phyloP scores from a whole-genome alignment of 2,329 filamentous ascomycete species.

The Colletotrichum neosansevieriae region DNA sequence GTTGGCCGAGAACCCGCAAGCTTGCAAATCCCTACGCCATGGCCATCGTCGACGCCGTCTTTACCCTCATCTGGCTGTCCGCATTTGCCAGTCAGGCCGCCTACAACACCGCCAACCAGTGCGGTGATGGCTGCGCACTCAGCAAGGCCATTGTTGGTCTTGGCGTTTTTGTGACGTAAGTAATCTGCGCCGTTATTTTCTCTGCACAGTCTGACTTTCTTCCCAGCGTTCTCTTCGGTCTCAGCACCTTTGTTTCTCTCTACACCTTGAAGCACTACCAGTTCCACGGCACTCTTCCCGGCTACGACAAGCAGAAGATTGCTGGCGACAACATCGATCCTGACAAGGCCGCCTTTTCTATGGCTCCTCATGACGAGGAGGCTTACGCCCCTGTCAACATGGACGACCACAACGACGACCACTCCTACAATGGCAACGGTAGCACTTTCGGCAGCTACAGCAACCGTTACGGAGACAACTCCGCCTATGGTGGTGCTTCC shows the following conservation, averaged over 20 bases:
- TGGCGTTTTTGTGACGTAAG: constrained; percentile 73
- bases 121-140: constrained; percentile 67
- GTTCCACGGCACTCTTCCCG: constrained; percentile 71
- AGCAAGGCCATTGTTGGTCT: constrained; percentile 74
- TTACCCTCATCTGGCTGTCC: constrained; percentile 73
- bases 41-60: constrained; percentile 68
- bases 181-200: constrained; percentile 32
- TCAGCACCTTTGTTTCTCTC: constrained; percentile 67
- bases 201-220: constrained; percentile 38
- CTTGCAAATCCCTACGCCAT: constrained; percentile 73
- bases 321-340: constrained; percentile 70
- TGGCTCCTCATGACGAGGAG: constrained; percentile 75
- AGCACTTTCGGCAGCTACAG: constrained; percentile 49
- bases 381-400: constrained; percentile 72
- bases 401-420: constrained; percentile 61
- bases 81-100: constrained; percentile 75
- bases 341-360: constrained; percentile 77
- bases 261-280: constrained; percentile 73
- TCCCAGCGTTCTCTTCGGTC: constrained; percentile 66
- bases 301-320: constrained; percentile 65
- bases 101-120: constrained; percentile 69
- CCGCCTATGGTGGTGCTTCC: constrained; percentile 37
- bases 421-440: constrained; percentile 48
- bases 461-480: constrained; percentile 46
- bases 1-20: constrained; percentile 71